phyloP scores from a whole-genome alignment of 257 asterid genomes.

The Mentha longifolia region DNA sequence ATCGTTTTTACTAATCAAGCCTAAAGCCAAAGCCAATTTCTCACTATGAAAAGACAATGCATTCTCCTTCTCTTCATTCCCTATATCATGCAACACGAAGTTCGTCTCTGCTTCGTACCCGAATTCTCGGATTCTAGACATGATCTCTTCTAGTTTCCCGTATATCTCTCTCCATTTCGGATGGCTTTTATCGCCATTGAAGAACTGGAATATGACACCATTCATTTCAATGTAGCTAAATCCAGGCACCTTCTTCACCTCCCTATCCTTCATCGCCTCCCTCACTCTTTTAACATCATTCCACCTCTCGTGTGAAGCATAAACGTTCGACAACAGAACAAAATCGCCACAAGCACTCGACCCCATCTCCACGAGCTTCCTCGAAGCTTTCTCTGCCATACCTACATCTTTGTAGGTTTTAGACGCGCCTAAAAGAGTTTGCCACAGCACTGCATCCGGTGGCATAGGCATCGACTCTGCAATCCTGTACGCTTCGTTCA shows the following conservation, averaged over 20 bases:
- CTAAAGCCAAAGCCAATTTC: constrained; percentile 89
- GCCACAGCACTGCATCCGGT: constrained; percentile 90
- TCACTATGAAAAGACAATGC: constrained; percentile 84
- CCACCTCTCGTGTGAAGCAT: constrained; percentile 87
- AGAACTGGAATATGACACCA: constrained; percentile 61
- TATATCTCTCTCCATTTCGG: constrained; percentile 62
- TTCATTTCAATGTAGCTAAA: constrained; percentile 76
- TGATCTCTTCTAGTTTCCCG: constrained; percentile 72
- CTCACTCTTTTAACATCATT: constrained; percentile 79
- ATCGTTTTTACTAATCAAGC: constrained; percentile 62
- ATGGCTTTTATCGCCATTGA: constrained; percentile 71
- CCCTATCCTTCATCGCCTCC: constrained; percentile 69
- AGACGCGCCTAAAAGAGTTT: constrained; percentile 79
- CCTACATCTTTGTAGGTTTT: constrained; percentile 71
- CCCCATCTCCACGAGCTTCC: constrained; percentile 84
- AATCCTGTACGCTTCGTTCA: constrained; percentile 65
- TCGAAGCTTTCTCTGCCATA: constrained; percentile 90
- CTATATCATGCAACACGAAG: constrained; percentile 86
- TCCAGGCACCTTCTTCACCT: constrained; percentile 83
- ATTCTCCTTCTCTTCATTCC: constrained; percentile 89
- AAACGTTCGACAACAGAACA: constrained; percentile 80
- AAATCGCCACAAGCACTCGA: constrained; percentile 82
- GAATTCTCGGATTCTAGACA: constrained; percentile 47
- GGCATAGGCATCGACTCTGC: constrained; percentile 60
- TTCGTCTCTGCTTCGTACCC: constrained; percentile 85